Percentiles rank a stretch among this genome's conserved stretches.
Conservation (phyloP, 495 filamentous ascomycete genomes). For the Penicillium roqueforti region DNA sequence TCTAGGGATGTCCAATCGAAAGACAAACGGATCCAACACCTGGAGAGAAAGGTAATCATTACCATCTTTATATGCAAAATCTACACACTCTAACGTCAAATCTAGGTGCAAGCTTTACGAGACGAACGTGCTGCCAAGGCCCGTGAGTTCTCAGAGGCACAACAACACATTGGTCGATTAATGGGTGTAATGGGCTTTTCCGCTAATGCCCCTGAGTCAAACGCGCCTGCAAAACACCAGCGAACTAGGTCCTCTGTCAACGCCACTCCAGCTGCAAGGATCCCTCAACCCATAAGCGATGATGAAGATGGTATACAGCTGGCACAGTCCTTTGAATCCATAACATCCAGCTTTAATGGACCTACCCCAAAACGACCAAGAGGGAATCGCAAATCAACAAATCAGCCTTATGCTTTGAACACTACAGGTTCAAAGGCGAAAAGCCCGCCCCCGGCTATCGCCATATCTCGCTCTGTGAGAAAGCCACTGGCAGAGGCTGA, state of each 20-base stretch:
- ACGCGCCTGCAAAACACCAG: conserved; percentile 19
- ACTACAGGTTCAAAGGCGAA: background rate
- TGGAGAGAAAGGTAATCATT: conserved; percentile 40
- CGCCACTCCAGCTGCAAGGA: conserved; percentile 8
- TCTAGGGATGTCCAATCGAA: conserved; percentile 33
- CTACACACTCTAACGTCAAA: background rate
- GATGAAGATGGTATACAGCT: conserved; percentile 22
- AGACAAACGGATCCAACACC: conserved; percentile 31
- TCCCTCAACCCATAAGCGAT: conserved; percentile 16
- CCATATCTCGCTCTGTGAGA: background rate
- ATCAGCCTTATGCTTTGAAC: background rate
- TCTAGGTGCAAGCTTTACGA: conserved; percentile 37
- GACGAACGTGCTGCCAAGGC: conserved; percentile 41
- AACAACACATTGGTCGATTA: conserved; percentile 45
- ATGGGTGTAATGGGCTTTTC: conserved; percentile 48
- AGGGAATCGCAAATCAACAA: conserved; percentile 11
- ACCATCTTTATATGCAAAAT: background rate
- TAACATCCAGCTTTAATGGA: conserved; percentile 13
- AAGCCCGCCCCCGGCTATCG: background rate
- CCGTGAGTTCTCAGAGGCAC: conserved; percentile 47
- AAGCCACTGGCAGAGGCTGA: conserved; percentile 24
- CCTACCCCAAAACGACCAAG: conserved; percentile 33
- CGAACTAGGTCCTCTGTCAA: conserved; percentile 16
- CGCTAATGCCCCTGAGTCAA: conserved; percentile 19
- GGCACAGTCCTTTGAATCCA: conserved; percentile 22